Conservation (phyloP, 441 rosid species). For the Capsella rubella region DNA sequence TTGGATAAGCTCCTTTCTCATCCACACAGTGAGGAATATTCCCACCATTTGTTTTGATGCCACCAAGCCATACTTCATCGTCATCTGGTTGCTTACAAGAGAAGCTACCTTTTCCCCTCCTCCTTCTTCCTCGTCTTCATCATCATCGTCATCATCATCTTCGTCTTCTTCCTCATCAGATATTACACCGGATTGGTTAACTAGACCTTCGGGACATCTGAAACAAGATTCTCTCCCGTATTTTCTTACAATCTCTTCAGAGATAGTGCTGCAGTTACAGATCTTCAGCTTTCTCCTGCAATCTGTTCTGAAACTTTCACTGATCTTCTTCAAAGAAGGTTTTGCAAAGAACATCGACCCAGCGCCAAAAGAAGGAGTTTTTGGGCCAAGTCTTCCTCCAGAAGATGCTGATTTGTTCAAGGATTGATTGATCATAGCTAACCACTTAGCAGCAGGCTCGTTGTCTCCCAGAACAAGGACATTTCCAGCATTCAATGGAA, state of each 20-base stretch:
- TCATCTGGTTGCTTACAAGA: constrained; percentile 43
- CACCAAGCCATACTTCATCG: constrained; percentile 63
- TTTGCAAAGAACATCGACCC: constrained; percentile 62
- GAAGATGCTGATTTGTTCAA: constrained; percentile 48
- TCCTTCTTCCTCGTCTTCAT: constrained; percentile 42
- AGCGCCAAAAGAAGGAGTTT: constrained; percentile 49
- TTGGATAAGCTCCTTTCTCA: constrained; percentile 69
- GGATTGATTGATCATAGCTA: constrained; percentile 51
- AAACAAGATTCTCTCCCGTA: constrained; percentile 67
- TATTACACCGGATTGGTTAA: constrained; percentile 58
- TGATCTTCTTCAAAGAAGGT: constrained; percentile 68
- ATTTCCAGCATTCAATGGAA: constrained; percentile 66
- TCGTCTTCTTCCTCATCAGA: constrained; percentile 70
- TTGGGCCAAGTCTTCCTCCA: constrained; percentile 39
- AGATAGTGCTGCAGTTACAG: constrained; percentile 58
- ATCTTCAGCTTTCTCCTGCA: constrained; percentile 61
- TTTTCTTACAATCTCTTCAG: constrained; percentile 56
- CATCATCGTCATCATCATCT: constrained; percentile 42
- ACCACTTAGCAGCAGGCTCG: constrained; percentile 62
- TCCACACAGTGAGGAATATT: constrained; percentile 75
- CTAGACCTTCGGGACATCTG: constrained; percentile 58
- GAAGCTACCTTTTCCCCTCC: constrained; percentile 43
- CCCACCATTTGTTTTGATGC: constrained; percentile 86
- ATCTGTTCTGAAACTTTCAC: constrained; percentile 64
- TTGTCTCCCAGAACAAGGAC: constrained; percentile 64